These are phyloP conservation scores for Mucor circinelloides DNA, from an alignment of 371 early-diverging fungal species.

Conservation along the genomic window DNA sequence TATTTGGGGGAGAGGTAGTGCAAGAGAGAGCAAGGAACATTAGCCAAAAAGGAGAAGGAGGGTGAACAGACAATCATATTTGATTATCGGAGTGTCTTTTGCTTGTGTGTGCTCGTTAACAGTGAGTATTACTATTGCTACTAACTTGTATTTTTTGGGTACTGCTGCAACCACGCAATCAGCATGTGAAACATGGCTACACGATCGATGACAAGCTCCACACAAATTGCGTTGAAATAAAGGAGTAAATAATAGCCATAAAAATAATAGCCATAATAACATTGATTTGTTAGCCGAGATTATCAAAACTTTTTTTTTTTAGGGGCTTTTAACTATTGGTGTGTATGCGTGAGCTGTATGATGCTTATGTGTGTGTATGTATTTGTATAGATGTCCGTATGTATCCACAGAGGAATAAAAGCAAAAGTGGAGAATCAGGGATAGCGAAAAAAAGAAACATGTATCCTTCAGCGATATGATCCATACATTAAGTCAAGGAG, in stretches of 20 bases:
- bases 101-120: not conserved
- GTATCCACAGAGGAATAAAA: not conserved
- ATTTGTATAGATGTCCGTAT: not conserved
- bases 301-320: not conserved
- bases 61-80: slow-evolving; percentile 12
- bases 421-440: not conserved
- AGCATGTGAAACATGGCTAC: slow-evolving; percentile 19
- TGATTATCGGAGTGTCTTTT: not conserved
- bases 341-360: not conserved
- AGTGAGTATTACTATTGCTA: not conserved
- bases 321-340: too few species aligned
- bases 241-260: not conserved
- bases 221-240: not conserved
- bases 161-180: slow-evolving; percentile 13
- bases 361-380: not conserved
- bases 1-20: not conserved
- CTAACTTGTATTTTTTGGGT: not conserved
- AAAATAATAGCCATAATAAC: not conserved
- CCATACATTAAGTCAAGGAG: not conserved
- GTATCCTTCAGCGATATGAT: not conserved
- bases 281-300: not conserved
- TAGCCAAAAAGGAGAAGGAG: not conserved
- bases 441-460: not conserved
- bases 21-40: not conserved
- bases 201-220: slow-evolving; percentile 18